Evolutionary conservation across 139 green algal species (phyloP).

Genomic region (Coccomyxa sp.): DNA sequence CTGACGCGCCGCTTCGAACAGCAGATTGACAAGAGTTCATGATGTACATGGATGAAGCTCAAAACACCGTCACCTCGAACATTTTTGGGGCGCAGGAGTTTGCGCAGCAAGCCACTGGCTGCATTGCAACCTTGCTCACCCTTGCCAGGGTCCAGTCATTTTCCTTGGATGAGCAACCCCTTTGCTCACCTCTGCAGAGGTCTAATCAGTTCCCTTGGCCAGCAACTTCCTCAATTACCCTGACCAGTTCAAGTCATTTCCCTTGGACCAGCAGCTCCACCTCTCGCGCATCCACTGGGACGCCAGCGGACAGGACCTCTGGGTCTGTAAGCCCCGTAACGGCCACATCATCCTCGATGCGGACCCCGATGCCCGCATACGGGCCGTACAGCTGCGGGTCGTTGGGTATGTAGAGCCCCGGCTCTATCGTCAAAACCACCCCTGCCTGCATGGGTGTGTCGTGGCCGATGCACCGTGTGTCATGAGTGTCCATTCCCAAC

Average conservation of each 20-base stretch:
- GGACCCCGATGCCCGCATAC: slow-evolving; percentile 46
- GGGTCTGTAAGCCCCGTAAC: slow-evolving; percentile 28
- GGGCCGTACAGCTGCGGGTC: slow-evolving; percentile 5
- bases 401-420: slow-evolving; percentile 80
- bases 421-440: slow-evolving; percentile 76
- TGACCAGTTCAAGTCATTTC: background rate
- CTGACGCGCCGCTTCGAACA: too few relatives aligned
- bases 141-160: too few relatives aligned
- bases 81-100: too few relatives aligned
- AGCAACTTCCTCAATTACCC: too few relatives aligned
- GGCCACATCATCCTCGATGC: slow-evolving; percentile 80
- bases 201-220: too few relatives aligned
- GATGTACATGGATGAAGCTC: too few relatives aligned
- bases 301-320: slow-evolving; percentile 31
- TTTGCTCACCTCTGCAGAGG: too few relatives aligned
- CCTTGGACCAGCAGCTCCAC: slow-evolving; percentile 29
- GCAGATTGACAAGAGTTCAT: too few relatives aligned
- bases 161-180: too few relatives aligned
- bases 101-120: too few relatives aligned
- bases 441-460: slow-evolving; percentile 49
- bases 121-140: too few relatives aligned
- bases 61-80: too few relatives aligned
- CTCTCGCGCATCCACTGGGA: slow-evolving; percentile 23
- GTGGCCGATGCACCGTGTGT: slow-evolving; percentile 57
- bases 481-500: slow-evolving; percentile 80